Percentiles rank a stretch among this genome's conserved stretches.
Conservation (phyloP, 2,329 filamentous ascomycete species). For the Paecilomyces sp. region DNA sequence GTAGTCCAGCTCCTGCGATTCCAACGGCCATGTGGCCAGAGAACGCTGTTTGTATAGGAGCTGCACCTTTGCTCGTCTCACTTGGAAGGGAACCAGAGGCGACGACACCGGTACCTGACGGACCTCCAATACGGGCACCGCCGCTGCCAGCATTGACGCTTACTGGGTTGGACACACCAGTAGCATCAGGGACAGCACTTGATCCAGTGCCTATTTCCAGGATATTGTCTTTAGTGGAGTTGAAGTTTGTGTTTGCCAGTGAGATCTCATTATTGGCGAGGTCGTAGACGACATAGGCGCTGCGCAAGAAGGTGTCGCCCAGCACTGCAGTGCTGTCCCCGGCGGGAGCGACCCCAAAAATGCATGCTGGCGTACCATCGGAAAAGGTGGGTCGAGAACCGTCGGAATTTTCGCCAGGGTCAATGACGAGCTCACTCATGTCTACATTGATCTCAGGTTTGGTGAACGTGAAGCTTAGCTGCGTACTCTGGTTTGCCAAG, state of each 20-base stretch:
- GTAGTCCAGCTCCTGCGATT: conserved; percentile 16
- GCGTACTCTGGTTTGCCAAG: conserved; percentile 40
- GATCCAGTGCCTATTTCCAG: conserved; percentile 46
- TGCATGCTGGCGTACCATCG: conserved; percentile 52
- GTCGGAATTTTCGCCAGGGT: conserved; percentile 26
- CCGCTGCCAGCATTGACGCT: conserved; percentile 35
- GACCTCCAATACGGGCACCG: conserved; percentile 35
- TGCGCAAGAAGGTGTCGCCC: conserved; percentile 68
- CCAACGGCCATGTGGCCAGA: conserved; percentile 11
- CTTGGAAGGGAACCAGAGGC: conserved; percentile 10
- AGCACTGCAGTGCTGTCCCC: conserved; percentile 52
- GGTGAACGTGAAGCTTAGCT: conserved; percentile 53
- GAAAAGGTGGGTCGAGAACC: conserved; percentile 34
- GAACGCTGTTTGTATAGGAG: conserved; percentile 10
- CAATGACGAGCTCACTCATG: conserved; percentile 50
- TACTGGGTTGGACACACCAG: conserved; percentile 42
- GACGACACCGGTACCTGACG: conserved; percentile 9
- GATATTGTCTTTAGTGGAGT: conserved; percentile 43
- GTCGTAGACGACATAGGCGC: conserved; percentile 70
- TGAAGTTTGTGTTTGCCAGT: conserved; percentile 60
- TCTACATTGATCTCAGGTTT: conserved; percentile 48
- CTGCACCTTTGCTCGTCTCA: conserved; percentile 11
- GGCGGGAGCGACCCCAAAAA: conserved; percentile 61
- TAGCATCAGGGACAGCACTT: conserved; percentile 44
- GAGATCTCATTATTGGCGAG: conserved; percentile 65